phyloP scores from a whole-genome alignment of 106 monocot species.

The Platanthera zijinensis region DNA sequence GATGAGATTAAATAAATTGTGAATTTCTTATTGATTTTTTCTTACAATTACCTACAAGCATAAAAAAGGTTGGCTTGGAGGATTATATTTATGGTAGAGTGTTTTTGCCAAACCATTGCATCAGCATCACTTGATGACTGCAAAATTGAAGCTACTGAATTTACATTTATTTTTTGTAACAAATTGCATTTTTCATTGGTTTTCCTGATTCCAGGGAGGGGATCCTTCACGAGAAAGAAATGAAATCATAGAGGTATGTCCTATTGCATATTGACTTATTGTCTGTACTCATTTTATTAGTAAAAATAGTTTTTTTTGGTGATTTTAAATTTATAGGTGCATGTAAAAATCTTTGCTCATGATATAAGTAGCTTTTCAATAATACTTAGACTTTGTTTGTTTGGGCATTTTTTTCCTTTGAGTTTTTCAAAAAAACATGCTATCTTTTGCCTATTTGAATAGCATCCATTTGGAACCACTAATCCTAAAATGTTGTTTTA shows the following conservation, averaged over 20 bases:
- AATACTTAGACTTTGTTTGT: too few relatives aligned
- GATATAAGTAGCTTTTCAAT: neutral
- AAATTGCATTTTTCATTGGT: neutral
- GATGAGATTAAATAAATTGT: neutral
- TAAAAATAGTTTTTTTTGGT: neutral
- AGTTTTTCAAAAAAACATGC: too few relatives aligned
- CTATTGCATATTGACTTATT: neutral
- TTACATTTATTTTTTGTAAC: neutral
- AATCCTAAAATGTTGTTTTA: too few relatives aligned
- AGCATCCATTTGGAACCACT: too few relatives aligned
- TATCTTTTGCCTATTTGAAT: too few relatives aligned
- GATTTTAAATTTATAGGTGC: neutral
- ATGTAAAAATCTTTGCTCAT: neutral
- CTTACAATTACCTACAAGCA: neutral
- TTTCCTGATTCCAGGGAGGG: neutral
- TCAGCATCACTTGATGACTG: neutral
- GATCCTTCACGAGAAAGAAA: constrained; percentile 9
- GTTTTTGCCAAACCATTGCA: neutral
- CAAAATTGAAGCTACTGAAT: neutral
- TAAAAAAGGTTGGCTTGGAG: neutral
- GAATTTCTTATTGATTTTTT: neutral
- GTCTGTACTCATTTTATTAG: neutral
- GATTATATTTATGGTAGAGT: neutral
- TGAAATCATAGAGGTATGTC: neutral
- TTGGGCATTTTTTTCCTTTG: too few relatives aligned